Evolutionary conservation across 306 rosid species (phyloP).

Genomic region (Vigna radiata): DNA sequence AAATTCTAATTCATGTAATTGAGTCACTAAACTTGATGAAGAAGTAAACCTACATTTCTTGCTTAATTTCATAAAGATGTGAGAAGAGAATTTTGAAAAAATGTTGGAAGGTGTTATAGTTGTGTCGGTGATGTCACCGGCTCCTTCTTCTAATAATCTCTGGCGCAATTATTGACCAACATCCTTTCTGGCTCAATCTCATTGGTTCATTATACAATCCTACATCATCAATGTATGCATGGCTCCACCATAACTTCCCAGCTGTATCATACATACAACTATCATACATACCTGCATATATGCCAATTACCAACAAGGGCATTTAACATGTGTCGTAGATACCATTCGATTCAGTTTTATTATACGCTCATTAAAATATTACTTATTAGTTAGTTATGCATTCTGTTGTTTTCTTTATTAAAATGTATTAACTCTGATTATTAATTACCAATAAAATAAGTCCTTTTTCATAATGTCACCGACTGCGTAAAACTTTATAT

Average conservation of each 20-base stretch:
- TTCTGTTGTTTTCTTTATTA: not conserved
- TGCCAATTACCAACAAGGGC: too few species aligned
- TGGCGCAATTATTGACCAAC: conserved; percentile 43
- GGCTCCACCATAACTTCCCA: conserved; percentile 44
- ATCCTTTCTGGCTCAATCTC: conserved; percentile 43
- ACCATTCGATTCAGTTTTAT: not conserved
- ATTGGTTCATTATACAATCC: conserved; percentile 45
- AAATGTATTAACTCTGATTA: not conserved
- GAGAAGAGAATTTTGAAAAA: not conserved
- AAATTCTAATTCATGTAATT: too few species aligned
- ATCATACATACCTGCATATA: too few species aligned
- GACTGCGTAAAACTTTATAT: not conserved
- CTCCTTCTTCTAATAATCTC: conserved; percentile 5
- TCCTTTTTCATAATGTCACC: not conserved
- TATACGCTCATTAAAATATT: not conserved
- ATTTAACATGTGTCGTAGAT: not conserved
- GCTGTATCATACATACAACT: conserved; percentile 44
- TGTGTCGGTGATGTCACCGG: conserved; percentile 17
- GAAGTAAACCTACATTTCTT: not conserved
- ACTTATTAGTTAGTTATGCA: not conserved
- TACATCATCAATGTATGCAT: not conserved
- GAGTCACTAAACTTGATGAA: too few species aligned
- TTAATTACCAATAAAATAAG: not conserved
- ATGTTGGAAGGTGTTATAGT: not conserved
- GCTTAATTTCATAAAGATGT: not conserved